phyloP scores from a whole-genome alignment of 2,329 filamentous ascomycete species.

The Cercospora sesami region DNA sequence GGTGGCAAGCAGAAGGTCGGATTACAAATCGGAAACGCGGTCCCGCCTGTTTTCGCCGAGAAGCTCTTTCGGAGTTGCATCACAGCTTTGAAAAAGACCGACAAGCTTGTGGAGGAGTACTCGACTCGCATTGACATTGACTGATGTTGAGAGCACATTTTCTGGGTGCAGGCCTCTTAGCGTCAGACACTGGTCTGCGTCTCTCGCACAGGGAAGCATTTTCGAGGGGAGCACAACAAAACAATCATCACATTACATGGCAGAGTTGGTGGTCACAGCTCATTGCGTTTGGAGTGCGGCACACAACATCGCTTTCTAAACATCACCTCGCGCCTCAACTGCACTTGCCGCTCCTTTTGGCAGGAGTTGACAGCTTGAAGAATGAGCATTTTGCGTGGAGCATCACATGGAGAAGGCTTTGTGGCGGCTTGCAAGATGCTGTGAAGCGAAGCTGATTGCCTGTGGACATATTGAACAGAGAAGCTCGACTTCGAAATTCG shows the following conservation, averaged over 20 bases:
- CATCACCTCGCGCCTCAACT: too few species aligned
- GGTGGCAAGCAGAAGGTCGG: constrained; percentile 50
- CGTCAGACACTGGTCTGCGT: not conserved
- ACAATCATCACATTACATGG: not conserved
- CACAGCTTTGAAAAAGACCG: constrained; percentile 18
- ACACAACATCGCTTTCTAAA: not conserved
- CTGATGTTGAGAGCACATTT: not conserved
- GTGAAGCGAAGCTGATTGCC: not conserved
- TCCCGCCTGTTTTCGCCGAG: constrained; percentile 50
- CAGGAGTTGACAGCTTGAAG: not conserved
- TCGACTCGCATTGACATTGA: not conserved
- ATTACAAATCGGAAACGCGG: constrained; percentile 76
- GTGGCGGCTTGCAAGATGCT: not conserved
- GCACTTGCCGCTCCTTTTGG: not conserved
- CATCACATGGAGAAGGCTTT: not conserved
- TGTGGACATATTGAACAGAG: not conserved
- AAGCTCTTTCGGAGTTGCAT: constrained; percentile 23
- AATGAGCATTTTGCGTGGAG: not conserved
- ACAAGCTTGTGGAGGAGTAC: constrained; percentile 17
- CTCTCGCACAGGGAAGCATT: not conserved
- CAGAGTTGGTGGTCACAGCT: not conserved
- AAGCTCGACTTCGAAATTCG: not conserved
- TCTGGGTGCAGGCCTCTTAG: not conserved
- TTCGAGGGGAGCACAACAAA: not conserved
- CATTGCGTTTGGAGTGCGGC: not conserved